Evolutionary conservation across 208 protist genomes (phyloP), one percentile per base, ranked within the genome.

Genomic region (Vickermania spadyakhi): DNA sequence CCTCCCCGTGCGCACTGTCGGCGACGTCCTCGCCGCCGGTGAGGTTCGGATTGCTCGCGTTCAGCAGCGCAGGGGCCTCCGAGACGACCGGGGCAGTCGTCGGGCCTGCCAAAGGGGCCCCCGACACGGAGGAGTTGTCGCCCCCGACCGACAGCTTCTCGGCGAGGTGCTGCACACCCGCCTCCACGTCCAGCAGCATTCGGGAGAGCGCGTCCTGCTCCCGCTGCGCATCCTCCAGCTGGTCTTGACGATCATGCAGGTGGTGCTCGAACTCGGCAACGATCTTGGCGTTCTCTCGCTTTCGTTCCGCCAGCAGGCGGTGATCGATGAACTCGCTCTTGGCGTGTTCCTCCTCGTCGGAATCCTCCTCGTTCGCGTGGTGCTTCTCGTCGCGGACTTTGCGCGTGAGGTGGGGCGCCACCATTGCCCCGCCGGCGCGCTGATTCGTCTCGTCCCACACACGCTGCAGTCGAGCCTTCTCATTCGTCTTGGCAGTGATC

Each of bases 191-290:
- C 31, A 94, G 57, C 14, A 97, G 68, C 14, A 91, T 58, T 58
- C 90, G 75, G 22, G 73, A 70, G 41, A 96, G 70, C 3, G 45
- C 21, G 58, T 96, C 80, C 64, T 91, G 89, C 49, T 79, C 56
- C 2, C 59, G 51, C 55, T 80, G 72, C 53, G 77, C 68, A 54
- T 77, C 70, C 64, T 91, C 74, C 18, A 81, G 61, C 51, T 91
- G 76, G 3, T 73, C 61, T 36, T 77, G 62, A 3, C 81, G 71
- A 29, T 86, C 83, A 5, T 42, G 27, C n/a, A 97, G 79, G 70
- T 97, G 86, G 18, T 70, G 60, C 50, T 94, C 84, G 61, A 96
- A 96, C 58, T 97, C 91, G 18, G 90, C 88, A 0, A 96, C 67
- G 30, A 96, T 80, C 31, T 83, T 66, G 51, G 72, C 78, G 23